These are phyloP conservation scores for Fusarium mangiferae DNA, from an alignment of 2,329 filamentous ascomycete genomes.

Conservation along the genomic window DNA sequence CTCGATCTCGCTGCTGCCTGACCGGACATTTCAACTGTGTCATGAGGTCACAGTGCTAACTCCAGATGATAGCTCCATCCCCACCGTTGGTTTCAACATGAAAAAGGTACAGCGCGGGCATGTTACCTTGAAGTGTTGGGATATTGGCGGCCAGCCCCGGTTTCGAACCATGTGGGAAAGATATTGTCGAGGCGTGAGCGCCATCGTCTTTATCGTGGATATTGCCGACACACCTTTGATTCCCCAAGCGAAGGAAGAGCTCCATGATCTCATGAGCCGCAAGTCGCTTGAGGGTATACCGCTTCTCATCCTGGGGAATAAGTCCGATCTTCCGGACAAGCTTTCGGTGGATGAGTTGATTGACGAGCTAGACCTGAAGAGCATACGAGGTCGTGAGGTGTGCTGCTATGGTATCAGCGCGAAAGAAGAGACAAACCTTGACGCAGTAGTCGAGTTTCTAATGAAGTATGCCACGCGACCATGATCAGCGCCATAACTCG, in stretches of 20 bases:
- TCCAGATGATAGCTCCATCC: constrained; percentile 80
- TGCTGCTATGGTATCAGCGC: constrained; percentile 99
- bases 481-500: constrained; percentile 24
- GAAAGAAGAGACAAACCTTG: constrained; percentile 98
- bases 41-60: constrained; percentile 49
- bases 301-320: constrained; percentile 93
- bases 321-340: constrained; percentile 93
- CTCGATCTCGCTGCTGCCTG: neutral
- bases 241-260: constrained; percentile 88
- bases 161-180: constrained; percentile 99
- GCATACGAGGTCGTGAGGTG: constrained; percentile 90
- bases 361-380: constrained; percentile 88
- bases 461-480: constrained; percentile 86
- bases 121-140: constrained; percentile 99
- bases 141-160: constrained; percentile 94
- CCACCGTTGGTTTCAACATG: constrained; percentile 99
- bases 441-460: constrained; percentile 95
- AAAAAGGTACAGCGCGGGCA: constrained; percentile 97
- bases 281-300: constrained; percentile 89
- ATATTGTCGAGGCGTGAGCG: constrained; percentile 96
- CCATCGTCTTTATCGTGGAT: constrained; percentile 98
- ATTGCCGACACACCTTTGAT: constrained; percentile 86
- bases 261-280: constrained; percentile 88
- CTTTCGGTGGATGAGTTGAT: constrained; percentile 95
- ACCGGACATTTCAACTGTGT: constrained; percentile 1